Conservation (phyloP, 2,329 filamentous ascomycete species). For the Colletotrichum abscissum region DNA sequence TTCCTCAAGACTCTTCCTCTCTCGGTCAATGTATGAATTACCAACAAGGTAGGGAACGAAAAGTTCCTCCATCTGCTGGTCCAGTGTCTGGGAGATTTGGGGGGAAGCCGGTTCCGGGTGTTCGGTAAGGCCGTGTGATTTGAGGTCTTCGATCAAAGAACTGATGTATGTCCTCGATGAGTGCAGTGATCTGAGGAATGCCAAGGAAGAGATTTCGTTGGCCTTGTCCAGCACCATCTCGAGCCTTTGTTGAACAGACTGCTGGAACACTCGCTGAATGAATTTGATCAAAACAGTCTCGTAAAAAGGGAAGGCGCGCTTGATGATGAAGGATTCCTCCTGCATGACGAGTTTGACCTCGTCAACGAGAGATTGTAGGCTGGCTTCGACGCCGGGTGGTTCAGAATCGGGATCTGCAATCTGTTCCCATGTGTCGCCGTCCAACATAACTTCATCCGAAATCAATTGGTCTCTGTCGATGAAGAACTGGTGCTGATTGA, state of each 20-base stretch:
- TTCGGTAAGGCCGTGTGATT: slow-evolving; percentile 93
- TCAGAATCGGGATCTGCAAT: slow-evolving; percentile 95
- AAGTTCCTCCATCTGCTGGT: slow-evolving; percentile 81
- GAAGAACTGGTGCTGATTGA: slow-evolving; percentile 99
- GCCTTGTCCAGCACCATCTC: slow-evolving; percentile 98
- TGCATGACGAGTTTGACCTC: slow-evolving; percentile 97
- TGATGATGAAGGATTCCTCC: slow-evolving; percentile 97
- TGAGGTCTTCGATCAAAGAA: slow-evolving; percentile 89
- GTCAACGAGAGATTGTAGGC: slow-evolving; percentile 89
- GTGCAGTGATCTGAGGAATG: slow-evolving; percentile 91
- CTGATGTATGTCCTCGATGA: slow-evolving; percentile 91
- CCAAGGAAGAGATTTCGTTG: slow-evolving; percentile 88
- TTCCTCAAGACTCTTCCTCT: slow-evolving; percentile 78
- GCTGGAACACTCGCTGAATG: slow-evolving; percentile 94
- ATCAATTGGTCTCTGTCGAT: slow-evolving; percentile 95
- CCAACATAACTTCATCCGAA: slow-evolving; percentile 82
- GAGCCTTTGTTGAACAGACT: slow-evolving; percentile 94
- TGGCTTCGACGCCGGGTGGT: slow-evolving; percentile 90
- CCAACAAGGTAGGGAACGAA: slow-evolving; percentile 78
- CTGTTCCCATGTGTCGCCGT: slow-evolving; percentile 86
- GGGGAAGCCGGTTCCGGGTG: slow-evolving; percentile 92
- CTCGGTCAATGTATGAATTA: slow-evolving; percentile 77
- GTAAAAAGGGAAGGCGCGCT: slow-evolving; percentile 94
- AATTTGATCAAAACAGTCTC: slow-evolving; percentile 95
- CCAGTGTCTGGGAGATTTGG: slow-evolving; percentile 81